Evolutionary conservation across 805 yeast genomes (phyloP), one percentile per base, ranked within the genome.

Genomic region (Ogataea saltuana): DNA sequence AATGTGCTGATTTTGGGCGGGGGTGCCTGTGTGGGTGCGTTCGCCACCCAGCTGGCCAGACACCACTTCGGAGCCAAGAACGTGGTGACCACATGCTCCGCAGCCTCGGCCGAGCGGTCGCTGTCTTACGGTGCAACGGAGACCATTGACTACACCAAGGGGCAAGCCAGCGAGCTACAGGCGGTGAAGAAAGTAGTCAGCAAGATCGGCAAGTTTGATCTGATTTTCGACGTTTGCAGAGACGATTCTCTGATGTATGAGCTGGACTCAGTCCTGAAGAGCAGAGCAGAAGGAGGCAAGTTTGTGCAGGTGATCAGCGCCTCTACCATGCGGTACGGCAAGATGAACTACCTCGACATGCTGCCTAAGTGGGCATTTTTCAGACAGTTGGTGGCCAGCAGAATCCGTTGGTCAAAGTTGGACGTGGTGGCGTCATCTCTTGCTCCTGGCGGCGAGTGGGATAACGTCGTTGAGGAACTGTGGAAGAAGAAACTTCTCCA

Each of bases 1-100:
- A 74, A 71, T 45, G 76, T 84, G 4, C 68, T 85, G 36, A 72
- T 87, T 16, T 66, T 85, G 35, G 96, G 96, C 28, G 91, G 85
- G 19, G 81, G 85, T 7, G 80, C 95, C 1, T 65, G 82, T 11
- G 89, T 84, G 12, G 89, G 90, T 17, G 58, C 71, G 21, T 71
- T 69, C 46, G 69, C 74, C 4, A 66, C 78, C 26, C 86, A 81
- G 59, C 59, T 85, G 30, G 78, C 83, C 8, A 81, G 76, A 59
- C 60, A 71, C 29, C 58, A 64, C 35, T 68, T 68, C 43, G 63
- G 70, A 2, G 77, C 79, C 7, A 64, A 65, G 19, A 71, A 71
- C 10, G 75, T 87, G 17, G 81, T 77, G 56, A 79, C 84, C 3
- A 61, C 73, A 0, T 58, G 66, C 8, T 75, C 87, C 10, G 57